Percentiles rank a stretch among this genome's conserved stretches.
phyloP scores from a whole-genome alignment of 352 stramenopile genomes.

The Elongisporangium senticosum region DNA sequence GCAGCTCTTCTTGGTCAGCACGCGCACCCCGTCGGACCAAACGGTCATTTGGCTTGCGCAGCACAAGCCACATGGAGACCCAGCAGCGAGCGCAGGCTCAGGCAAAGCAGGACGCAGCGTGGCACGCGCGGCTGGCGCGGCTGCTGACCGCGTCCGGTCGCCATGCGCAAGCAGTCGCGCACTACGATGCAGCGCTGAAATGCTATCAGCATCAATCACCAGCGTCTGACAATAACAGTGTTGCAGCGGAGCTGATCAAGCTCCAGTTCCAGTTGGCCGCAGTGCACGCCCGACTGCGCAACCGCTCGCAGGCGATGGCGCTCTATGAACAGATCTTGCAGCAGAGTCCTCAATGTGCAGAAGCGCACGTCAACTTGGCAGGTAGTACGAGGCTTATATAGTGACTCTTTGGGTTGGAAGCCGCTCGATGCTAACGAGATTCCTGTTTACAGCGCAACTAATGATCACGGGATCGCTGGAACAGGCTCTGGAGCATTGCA shows the following conservation, averaged over 20 bases:
- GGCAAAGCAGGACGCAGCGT: slow-evolving; percentile 7
- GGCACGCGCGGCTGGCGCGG: slow-evolving; percentile 24
- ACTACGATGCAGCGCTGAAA: slow-evolving; percentile 25
- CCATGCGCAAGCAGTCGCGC: slow-evolving; percentile 15
- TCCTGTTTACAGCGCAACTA: slow-evolving; percentile 19
- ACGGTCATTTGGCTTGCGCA: not conserved
- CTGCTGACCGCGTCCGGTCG: slow-evolving; percentile 20
- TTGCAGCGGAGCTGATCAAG: slow-evolving; percentile 1
- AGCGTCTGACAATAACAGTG: slow-evolving; percentile 4
- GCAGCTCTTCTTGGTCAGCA: not conserved
- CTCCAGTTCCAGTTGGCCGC: slow-evolving; percentile 20
- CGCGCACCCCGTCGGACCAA: not conserved
- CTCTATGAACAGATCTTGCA: slow-evolving; percentile 27
- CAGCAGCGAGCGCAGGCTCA: not conserved
- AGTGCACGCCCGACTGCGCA: slow-evolving; percentile 9
- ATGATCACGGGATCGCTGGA: slow-evolving; percentile 25
- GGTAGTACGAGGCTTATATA: slow-evolving; percentile 8
- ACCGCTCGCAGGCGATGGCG: slow-evolving; percentile 18
- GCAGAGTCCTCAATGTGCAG: slow-evolving; percentile 17
- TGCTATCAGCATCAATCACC: slow-evolving; percentile 5
- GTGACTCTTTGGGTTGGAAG: not conserved
- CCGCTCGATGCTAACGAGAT: not conserved
- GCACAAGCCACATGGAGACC: not conserved
- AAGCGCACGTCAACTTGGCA: slow-evolving; percentile 51
- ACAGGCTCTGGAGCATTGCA: slow-evolving; percentile 31